Percentiles rank a stretch among this genome's conserved stretches.
phyloP scores from a whole-genome alignment of 257 asterid species.

The Solanum etuberosum region DNA sequence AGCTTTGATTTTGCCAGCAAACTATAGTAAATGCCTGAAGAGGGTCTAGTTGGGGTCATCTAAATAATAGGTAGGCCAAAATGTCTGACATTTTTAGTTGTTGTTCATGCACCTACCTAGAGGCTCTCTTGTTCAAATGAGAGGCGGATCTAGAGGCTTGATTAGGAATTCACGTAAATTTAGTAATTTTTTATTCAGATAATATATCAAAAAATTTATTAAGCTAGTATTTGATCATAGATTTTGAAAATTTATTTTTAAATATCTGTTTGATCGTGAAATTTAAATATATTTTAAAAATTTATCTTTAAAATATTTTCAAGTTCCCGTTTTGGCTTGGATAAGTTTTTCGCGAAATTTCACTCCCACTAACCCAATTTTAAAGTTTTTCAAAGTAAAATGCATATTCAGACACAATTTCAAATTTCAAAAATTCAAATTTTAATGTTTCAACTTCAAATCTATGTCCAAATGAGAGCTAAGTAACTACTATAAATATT shows the following conservation, averaged over 20 bases:
- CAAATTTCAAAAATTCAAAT: too few species aligned
- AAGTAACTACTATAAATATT: too few species aligned
- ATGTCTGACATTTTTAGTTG: conserved; percentile 1
- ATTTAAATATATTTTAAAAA: not conserved
- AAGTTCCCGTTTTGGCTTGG: not conserved
- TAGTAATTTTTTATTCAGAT: rapidly evolving
- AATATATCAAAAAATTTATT: not conserved
- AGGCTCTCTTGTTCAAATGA: not conserved
- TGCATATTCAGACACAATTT: too few species aligned
- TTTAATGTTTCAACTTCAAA: not conserved
- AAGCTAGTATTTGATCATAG: rapidly evolving
- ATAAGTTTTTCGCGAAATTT: not conserved
- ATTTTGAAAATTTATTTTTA: not conserved
- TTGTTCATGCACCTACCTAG: not conserved
- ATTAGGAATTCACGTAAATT: not conserved
- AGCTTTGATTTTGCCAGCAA: not conserved
- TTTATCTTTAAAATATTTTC: too few species aligned
- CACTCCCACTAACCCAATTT: too few species aligned
- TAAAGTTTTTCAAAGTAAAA: too few species aligned
- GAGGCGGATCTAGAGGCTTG: not conserved
- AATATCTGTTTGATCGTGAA: too few species aligned
- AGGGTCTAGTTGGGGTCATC: not conserved
- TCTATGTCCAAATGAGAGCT: not conserved
- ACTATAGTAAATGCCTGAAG: not conserved
- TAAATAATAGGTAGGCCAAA: not conserved